Evolutionary conservation across 2,329 filamentous ascomycete genomes (phyloP).

Genomic region (Penicillium sp.): DNA sequence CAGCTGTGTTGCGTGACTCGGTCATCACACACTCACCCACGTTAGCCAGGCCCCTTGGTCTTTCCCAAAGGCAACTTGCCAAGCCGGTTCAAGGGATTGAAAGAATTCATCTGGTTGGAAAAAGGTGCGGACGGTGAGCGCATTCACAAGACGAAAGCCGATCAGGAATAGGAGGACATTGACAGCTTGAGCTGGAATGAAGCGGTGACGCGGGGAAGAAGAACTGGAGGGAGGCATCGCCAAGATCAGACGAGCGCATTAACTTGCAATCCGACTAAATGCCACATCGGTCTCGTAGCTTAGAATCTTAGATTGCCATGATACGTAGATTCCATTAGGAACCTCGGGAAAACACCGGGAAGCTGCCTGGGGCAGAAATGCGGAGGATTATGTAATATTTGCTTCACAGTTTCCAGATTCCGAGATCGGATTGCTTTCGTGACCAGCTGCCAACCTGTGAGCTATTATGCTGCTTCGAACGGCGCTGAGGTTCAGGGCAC

Average conservation of each 20-base stretch:
- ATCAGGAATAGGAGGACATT: slow-evolving; percentile 50
- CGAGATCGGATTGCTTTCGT: not conserved
- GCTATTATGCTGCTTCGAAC: slow-evolving; percentile 17
- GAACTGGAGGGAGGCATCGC: slow-evolving; percentile 8
- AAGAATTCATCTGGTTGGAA: slow-evolving; percentile 99
- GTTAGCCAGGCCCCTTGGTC: slow-evolving; percentile 86
- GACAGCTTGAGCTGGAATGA: slow-evolving; percentile 3
- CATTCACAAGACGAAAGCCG: slow-evolving; percentile 75
- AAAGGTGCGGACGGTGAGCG: slow-evolving; percentile 77
- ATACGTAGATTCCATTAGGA: not conserved
- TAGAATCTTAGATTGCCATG: not conserved
- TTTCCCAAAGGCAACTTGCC: slow-evolving; percentile 78
- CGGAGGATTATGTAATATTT: not conserved
- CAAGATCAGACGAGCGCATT: not conserved
- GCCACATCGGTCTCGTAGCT: not conserved
- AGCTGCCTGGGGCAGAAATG: not conserved
- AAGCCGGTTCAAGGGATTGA: slow-evolving; percentile 91
- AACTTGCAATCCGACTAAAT: not conserved
- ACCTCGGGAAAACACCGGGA: not conserved
- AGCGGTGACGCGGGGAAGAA: slow-evolving; percentile 11
- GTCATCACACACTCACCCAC: slow-evolving; percentile 65
- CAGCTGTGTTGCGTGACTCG: not conserved
- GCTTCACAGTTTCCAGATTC: not conserved
- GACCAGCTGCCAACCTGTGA: not conserved
- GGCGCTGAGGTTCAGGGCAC: slow-evolving; percentile 10